phyloP scores from a whole-genome alignment of 2,329 filamentous ascomycete genomes.

The Eurotiales sp. region DNA sequence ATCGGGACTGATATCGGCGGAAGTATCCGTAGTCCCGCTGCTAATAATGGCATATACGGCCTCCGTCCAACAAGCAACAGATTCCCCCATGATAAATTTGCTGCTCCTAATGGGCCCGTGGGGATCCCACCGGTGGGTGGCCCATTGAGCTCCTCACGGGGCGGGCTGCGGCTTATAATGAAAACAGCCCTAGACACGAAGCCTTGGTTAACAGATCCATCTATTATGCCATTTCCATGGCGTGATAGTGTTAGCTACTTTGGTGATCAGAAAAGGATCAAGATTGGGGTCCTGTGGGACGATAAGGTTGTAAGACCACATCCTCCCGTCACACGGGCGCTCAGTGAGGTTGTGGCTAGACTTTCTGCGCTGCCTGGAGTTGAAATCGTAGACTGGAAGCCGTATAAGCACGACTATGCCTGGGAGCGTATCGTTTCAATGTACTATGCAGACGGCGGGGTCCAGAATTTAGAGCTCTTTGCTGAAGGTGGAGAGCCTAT shows the following conservation, averaged over 20 bases:
- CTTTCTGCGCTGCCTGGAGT: background rate
- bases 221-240: conserved; percentile 31
- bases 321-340: background rate
- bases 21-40: background rate
- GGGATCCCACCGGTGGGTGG: too few species aligned
- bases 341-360: background rate
- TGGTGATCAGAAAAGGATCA: background rate
- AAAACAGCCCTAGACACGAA: conserved; percentile 36
- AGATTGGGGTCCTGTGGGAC: background rate
- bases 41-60: conserved; percentile 14
- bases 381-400: conserved; percentile 28
- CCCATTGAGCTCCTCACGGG: conserved; percentile 22
- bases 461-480: conserved; percentile 40
- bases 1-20: conserved; percentile 60
- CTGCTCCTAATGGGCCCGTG: too few species aligned
- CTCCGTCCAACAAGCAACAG: conserved; percentile 18
- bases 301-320: background rate
- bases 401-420: conserved; percentile 48
- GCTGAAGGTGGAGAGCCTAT: conserved; percentile 54
- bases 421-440: conserved; percentile 38
- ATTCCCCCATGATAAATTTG: too few species aligned
- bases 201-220: conserved; percentile 53
- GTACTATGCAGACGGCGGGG: conserved; percentile 60
- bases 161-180: conserved; percentile 28
- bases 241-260: too few species aligned